Evolutionary conservation across 2,329 filamentous ascomycete species (phyloP), one percentile per base, ranked within the genome.

Genomic region (Monilinia fructicola): DNA sequence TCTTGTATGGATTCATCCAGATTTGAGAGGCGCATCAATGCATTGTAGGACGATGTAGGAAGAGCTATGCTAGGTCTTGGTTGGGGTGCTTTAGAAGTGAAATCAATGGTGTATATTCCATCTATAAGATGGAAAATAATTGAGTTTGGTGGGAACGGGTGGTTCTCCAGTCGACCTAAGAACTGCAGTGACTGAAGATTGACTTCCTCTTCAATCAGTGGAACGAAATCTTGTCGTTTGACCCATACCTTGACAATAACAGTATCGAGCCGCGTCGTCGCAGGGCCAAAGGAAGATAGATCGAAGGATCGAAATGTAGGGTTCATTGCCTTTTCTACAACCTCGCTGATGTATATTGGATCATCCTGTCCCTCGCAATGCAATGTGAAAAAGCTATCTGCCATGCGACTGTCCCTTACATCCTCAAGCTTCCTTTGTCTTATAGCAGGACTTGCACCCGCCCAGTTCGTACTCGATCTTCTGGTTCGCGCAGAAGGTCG

Each of bases 1-100:
- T 98, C 94, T 75, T 96, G 92, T 31, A 97, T 91, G 65, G 93
- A 96, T 75, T 90, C 91, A 69, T 97, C 92, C 21, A 98, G 83
- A 67, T 93, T 97, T 7, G 91, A 89, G 14, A 98, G 82, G 68
- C 91, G 89, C 88, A 97, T 94, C 26, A 98, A 81, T 2, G 91
- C 87, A 74, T 92, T 93, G 77, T 96, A 97, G 0, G 93, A 93
- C 0, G 92, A 93, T 0, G 90, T 93, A 0, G 85, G 80, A 0
- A 85, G 76, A 2, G 80, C 72, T 1, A 82, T 77, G 7, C 83
- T 82, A 31, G 84, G 79, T 69, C 84, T 86, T 0, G 85, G 84
- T 31, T 69, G 71, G 52, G 73, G 74, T n/a, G 76, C 69, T 69
- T 78, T 74, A 44, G 81, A 77, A 4, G 83, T 77, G 26, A 93